Base-by-base conservation (phyloP, 176 grass and related monocot genomes). In the Avena insularis region DNA sequence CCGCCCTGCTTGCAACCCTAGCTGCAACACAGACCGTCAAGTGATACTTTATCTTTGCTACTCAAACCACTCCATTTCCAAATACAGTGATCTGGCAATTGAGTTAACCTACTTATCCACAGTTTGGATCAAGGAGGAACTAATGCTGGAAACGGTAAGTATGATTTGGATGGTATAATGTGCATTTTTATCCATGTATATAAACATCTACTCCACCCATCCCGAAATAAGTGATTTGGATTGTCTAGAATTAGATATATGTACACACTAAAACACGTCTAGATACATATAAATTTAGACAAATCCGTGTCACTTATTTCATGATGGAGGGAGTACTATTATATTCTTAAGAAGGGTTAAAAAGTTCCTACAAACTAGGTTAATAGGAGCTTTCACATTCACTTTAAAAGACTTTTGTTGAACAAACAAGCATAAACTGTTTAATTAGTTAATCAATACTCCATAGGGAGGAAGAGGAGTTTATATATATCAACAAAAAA, bases 381-480 rank as follows among this genome's bases (percentile, higher is more conserved):
- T 50, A 49, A 49, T 13, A 49, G 43, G n/a, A 74, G 11, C 33
- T 13, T 50, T 74, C 71, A 50, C 71, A 7, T 50, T 8, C 5
- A 1, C 5, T 48, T 12, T 49, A 50, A 46, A 19, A 4, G n/a
- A 5, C 58, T 61, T 61, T 62, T 62, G 59, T 62, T 4, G 25
- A 51, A 75, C 72, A 75, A 75, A 75, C 72, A 75, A 51, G 45
- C 12, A 25, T 25, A 49, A 74, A 49, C n/a, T 27, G 46, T 8
- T 48, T 14, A 75, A 27, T 23, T 75, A 50, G 12, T 47, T 74
- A 75, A 27, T 75, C 33, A 35, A 35, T 27, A 27, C n/a, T 74
- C 14, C 45, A 40, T 46, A 71, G 38, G 10, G n/a, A 20, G 11
- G 20, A 49, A 73, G 20, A 23, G 43, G 20, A 73, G 70, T 48